Base-by-base conservation (phyloP, 345 rosid species). In the Odontarrhena argentea region DNA sequence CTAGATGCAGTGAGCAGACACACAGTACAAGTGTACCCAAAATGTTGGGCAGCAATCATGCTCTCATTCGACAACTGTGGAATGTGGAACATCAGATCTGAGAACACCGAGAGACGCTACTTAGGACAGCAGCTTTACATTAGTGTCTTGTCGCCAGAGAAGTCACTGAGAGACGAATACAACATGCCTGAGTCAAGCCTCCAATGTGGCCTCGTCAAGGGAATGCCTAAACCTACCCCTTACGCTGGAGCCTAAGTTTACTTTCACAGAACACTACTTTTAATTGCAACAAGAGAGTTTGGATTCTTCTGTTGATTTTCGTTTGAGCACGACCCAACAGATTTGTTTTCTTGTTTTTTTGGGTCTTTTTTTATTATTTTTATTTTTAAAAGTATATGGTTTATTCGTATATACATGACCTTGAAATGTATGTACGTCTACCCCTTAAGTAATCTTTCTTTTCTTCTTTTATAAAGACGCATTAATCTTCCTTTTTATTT, bases 11-110 rank as follows among this genome's bases (percentile, higher is more conserved):
- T 88, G 65, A 88, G 92, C 78, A 84, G 97, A 56, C 86, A 86
- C 67, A 88, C 96, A 4, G 40, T 88, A 12, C 94, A 88, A 61
- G 94, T 91, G 34, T 88, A 78, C 78, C 97, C 97, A 4, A 87
- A 87, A 44, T 88, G 92, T 5, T 89, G 98, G 96, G 86, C 92
- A 2, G 98, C 98, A 3, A 78, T 92, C 18, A 34, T 92, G 59
- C 69, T 89, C 78, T 72, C 98, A 28, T 87, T 92, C 62, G 96
- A 92, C 69, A 92, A 89, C 46, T 86, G 87, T 1, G 98, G 98
- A 18, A 92, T 92, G 98, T 92, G 98, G 98, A 92, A 89, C 74
- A 25, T 92, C 35, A 72, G 95, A 47, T 92, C 96, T 0, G 89
- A 87, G 59, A 57, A 77, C 25, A 59, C 70, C n/a, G 96, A 89